Conservation (phyloP, 2,329 filamentous ascomycete genomes). For the Fusarium kyushuense region DNA sequence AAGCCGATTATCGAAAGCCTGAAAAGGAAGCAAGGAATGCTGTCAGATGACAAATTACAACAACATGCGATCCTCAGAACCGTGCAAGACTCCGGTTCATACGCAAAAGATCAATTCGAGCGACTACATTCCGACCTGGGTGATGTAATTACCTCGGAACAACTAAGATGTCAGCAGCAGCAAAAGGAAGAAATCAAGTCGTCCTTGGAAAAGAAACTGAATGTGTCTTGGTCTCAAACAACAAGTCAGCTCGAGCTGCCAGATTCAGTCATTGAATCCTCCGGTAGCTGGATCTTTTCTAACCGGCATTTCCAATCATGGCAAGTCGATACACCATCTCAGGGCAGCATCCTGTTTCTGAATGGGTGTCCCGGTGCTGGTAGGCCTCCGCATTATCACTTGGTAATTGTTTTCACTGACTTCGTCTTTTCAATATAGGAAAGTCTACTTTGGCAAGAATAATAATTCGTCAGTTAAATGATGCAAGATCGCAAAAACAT, state of each 20-base stretch:
- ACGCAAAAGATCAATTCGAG: background rate
- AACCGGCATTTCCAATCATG: fast-evolving
- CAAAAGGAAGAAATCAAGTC: background rate
- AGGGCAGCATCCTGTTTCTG: fast-evolving
- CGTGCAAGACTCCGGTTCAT: background rate
- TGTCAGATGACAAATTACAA: background rate
- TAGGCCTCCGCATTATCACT: fast-evolving
- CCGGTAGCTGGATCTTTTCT: background rate
- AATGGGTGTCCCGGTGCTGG: background rate
- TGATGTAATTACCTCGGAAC: fast-evolving
- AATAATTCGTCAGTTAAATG: background rate
- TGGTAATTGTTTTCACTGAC: no score
- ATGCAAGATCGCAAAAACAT: no score
- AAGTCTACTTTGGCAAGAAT: background rate
- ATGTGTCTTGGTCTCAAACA: fast-evolving
- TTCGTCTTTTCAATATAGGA: no score
- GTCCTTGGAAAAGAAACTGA: background rate
- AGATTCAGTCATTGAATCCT: fast-evolving
- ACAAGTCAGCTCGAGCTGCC: background rate
- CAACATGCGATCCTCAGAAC: background rate
- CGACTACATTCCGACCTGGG: background rate
- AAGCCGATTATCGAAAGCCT: background rate
- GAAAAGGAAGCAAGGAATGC: background rate
- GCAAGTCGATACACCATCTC: fast-evolving
- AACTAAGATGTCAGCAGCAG: background rate